A percentile compares a stretch with the other conserved stretches of the same genome.
These are phyloP conservation scores for Claviceps fusiformis DNA, from an alignment of 2,329 filamentous ascomycete species.

Conservation along the genomic window DNA sequence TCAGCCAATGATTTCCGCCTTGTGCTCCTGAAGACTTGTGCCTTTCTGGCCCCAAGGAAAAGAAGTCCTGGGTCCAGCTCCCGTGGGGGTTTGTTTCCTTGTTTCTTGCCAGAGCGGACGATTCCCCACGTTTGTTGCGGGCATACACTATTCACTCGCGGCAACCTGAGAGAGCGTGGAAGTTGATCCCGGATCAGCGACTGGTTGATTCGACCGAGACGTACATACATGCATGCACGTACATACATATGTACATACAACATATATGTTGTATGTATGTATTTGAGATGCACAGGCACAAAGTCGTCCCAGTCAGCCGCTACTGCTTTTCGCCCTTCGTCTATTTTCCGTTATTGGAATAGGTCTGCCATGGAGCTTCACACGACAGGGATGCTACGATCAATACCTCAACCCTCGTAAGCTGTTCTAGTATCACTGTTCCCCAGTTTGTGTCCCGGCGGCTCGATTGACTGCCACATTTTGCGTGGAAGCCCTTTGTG, in stretches of 20 bases:
- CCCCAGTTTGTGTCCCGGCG: background rate
- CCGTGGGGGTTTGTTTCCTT: background rate
- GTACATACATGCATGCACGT: background rate
- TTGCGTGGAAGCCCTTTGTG: background rate
- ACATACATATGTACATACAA: too few species aligned
- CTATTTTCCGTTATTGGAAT: background rate
- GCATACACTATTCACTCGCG: background rate
- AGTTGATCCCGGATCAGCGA: background rate
- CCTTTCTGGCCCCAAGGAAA: background rate
- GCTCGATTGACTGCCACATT: background rate
- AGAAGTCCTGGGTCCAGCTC: background rate
- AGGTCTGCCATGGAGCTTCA: background rate
- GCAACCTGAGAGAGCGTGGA: background rate
- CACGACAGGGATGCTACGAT: background rate
- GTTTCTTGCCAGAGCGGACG: background rate
- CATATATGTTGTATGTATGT: too few species aligned
- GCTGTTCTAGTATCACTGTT: too few species aligned
- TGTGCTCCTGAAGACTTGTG: background rate
- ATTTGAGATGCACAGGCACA: background rate
- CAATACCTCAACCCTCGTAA: background rate
- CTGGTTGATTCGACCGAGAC: background rate
- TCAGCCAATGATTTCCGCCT: background rate
- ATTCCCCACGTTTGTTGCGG: background rate
- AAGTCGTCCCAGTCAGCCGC: background rate
- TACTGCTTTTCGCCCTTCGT: background rate